These are phyloP conservation scores for Septoria linicola DNA, from an alignment of 2,329 filamentous ascomycete species.

Conservation along the genomic window DNA sequence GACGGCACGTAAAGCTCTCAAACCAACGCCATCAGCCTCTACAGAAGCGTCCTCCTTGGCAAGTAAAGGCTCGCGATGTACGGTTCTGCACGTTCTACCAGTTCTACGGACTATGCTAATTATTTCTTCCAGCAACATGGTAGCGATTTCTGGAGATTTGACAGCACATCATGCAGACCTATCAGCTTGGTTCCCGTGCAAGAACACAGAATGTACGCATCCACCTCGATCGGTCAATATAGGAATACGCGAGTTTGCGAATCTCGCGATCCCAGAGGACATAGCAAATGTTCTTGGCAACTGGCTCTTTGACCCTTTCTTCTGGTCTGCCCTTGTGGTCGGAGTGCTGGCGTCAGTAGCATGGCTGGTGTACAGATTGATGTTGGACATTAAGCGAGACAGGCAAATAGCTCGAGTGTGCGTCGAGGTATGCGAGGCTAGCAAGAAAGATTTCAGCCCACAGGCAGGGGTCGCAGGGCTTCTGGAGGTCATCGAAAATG, in stretches of 20 bases:
- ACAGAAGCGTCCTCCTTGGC: background rate
- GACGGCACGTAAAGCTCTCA: background rate
- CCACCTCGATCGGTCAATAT: too few species aligned
- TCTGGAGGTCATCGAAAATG: background rate
- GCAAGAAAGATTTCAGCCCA: background rate
- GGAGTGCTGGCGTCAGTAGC: background rate
- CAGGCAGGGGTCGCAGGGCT: background rate
- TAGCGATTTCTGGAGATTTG: too few species aligned
- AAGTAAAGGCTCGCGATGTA: background rate
- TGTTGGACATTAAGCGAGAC: background rate
- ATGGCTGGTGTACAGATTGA: background rate
- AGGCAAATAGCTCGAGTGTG: too few species aligned
- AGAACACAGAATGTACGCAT: too few species aligned
- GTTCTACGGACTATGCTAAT: too few species aligned
- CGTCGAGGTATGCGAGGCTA: background rate
- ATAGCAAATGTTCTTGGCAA: too few species aligned
- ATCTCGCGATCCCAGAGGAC: too few species aligned
- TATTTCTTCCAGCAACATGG: constrained; percentile 4
- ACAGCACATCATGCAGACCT: too few species aligned
- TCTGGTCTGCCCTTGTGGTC: background rate
- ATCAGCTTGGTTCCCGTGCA: too few species aligned
- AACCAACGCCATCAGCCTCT: background rate
- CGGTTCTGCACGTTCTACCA: background rate
- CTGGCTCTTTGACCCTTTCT: background rate
- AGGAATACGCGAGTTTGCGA: too few species aligned